phyloP scores from a whole-genome alignment of 495 filamentous ascomycete genomes.

The Xylaria cubensis region DNA sequence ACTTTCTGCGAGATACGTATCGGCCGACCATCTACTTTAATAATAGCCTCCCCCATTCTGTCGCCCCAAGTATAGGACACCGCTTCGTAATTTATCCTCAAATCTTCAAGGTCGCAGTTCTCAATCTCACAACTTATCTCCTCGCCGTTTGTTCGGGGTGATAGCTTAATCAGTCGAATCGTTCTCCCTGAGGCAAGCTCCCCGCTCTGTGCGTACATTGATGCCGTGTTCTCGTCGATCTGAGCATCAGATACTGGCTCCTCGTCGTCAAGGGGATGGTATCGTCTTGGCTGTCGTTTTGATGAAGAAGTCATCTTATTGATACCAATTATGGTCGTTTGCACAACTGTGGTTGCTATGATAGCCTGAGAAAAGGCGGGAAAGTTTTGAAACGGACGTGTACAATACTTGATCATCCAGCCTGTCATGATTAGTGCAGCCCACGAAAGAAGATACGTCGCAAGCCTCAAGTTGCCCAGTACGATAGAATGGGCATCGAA shows the following conservation, averaged over 20 bases:
- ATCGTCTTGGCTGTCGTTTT: neutral
- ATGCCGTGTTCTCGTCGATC: slow-evolving; percentile 17
- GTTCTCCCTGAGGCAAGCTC: slow-evolving; percentile 20
- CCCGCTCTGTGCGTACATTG: slow-evolving; percentile 9
- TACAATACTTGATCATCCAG: slow-evolving; percentile 5
- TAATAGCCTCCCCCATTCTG: slow-evolving; percentile 14
- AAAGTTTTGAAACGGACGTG: neutral
- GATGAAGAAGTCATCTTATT: neutral
- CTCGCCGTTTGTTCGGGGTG: slow-evolving; percentile 17
- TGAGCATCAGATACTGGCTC: neutral
- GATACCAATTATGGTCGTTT: neutral
- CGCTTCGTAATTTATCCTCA: slow-evolving; percentile 28
- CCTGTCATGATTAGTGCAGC: neutral
- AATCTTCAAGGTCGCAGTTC: slow-evolving; percentile 15
- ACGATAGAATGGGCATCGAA: slow-evolving; percentile 11
- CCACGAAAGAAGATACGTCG: slow-evolving; percentile 6
- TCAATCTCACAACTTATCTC: slow-evolving; percentile 30
- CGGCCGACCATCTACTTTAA: slow-evolving; percentile 9
- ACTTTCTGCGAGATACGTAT: slow-evolving; percentile 23
- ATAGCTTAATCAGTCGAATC: slow-evolving; percentile 29
- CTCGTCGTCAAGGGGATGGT: neutral
- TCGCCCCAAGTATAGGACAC: slow-evolving; percentile 42
- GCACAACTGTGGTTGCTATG: slow-evolving; percentile 1
- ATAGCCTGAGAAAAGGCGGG: slow-evolving; percentile 11
- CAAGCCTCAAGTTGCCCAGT: slow-evolving; percentile 5